Evolutionary conservation across 768 basidiomycete species (phyloP), one percentile per base, ranked within the genome.

Genomic region (Trametes villosa): DNA sequence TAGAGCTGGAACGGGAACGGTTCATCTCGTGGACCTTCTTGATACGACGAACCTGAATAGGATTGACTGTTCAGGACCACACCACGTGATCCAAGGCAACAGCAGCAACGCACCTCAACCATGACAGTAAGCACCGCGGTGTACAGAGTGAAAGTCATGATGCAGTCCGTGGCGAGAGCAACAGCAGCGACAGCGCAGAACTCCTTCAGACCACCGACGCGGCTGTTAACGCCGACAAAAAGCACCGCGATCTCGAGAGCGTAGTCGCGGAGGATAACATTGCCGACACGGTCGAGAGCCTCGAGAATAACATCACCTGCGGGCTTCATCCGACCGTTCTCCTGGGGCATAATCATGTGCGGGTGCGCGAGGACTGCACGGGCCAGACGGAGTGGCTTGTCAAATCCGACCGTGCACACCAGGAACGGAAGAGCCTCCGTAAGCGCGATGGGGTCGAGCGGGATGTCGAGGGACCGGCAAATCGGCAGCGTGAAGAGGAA

Each of bases 381-480:
- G 2, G 95, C 96, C 26, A 99, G 86, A 8, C 92, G 85, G 46
- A 96, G 87, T 0, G 96, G 96, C 73, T 99, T 98, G 76, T 99
- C 97, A 73, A 98, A 99, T 8, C 96, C 96, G 60, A 99, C 87
- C 1, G 95, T 97, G 74, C 96, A 96, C 34, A 99, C 96, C 48
- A 98, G 80, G 86, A 98, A 98, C 0, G 97, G 97, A 0, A 99
- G 83, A 0, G 97, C 96, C 74, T 99, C 97, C 11, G 92, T 94
- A 51, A 99, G 82, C 11, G 89, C 88, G 53, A 98, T 89, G 1
- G 94, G 94, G 72, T 98, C 96, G 66, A 99, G 88, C 20, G 88
- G 89, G 59, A 99, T 93, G 66, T 83, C 81, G 59, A 98, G 80
- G 13, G 87, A 87, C 53, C 89, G 83, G 20, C 88, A 85, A 40